Conservation (phyloP, 805 yeast species). For the Crinitomyces ghanaensis region DNA sequence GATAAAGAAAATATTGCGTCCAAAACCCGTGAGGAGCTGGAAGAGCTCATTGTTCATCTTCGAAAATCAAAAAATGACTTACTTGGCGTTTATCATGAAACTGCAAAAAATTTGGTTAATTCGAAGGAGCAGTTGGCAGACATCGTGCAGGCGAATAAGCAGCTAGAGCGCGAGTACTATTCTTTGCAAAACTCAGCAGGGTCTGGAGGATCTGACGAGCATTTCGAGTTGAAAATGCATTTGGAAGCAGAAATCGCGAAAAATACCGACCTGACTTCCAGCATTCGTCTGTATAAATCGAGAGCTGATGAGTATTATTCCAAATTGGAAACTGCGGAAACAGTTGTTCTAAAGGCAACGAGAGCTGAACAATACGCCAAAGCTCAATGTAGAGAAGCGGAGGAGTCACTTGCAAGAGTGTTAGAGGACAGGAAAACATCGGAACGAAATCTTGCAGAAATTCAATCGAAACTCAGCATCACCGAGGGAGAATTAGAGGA, state of each 20-base stretch:
- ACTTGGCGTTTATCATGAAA: constrained; percentile 18
- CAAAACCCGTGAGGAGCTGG: constrained; percentile 12
- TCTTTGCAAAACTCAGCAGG: constrained; percentile 1
- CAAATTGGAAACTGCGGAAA: constrained; percentile 70
- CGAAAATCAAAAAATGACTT: constrained; percentile 16
- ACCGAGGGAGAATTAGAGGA: constrained; percentile 48
- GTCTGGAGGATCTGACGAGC: constrained; percentile 5
- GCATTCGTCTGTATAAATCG: constrained; percentile 49
- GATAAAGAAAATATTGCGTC: too few relatives aligned
- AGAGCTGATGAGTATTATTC: constrained; percentile 65
- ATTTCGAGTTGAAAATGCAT: constrained; percentile 39
- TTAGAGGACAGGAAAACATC: constrained; percentile 40
- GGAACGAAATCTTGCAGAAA: constrained; percentile 41
- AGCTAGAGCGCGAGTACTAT: constrained; percentile 11
- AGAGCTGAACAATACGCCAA: constrained; percentile 46
- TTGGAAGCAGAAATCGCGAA: constrained; percentile 46
- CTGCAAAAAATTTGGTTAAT: constrained; percentile 17
- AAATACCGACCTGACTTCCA: constrained; percentile 42
- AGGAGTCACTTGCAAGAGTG: constrained; percentile 34
- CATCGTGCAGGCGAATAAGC: constrained; percentile 16
- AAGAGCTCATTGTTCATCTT: constrained; percentile 9
- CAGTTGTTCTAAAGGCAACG: constrained; percentile 51
- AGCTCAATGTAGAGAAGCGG: constrained; percentile 43
- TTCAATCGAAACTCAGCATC: constrained; percentile 39
- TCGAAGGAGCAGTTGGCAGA: constrained; percentile 17